A percentile compares a stretch with the other conserved stretches of the same genome.
Conservation (phyloP, 345 rosid genomes). For the Anacardium occidentale region DNA sequence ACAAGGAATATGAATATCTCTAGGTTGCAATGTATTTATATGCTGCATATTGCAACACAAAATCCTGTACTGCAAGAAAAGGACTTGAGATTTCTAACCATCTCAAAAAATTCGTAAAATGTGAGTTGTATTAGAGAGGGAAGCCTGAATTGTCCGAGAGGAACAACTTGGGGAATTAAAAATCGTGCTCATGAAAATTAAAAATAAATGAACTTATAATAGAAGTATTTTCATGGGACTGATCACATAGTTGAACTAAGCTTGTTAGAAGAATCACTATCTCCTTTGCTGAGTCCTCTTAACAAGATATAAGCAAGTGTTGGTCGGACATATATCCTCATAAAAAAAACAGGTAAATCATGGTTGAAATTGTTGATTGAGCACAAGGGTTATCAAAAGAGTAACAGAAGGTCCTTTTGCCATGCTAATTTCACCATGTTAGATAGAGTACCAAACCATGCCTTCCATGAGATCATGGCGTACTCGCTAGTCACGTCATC, state of each 20-base stretch:
- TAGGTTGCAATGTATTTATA: too few species aligned
- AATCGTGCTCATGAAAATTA: not conserved
- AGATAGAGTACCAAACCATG: too few species aligned
- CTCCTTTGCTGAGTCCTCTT: constrained; percentile 48
- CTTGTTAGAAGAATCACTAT: constrained; percentile 71
- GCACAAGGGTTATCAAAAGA: too few species aligned
- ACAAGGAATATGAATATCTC: too few species aligned
- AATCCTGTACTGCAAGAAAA: not conserved
- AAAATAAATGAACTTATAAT: not conserved
- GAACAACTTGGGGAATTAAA: not conserved
- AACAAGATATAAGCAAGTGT: constrained; percentile 2
- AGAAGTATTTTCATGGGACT: not conserved
- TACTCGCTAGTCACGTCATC: not conserved
- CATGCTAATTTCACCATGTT: not conserved
- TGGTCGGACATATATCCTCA: not conserved
- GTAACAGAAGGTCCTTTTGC: not conserved
- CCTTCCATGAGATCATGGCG: not conserved
- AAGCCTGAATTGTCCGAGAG: not conserved
- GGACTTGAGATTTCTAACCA: not conserved
- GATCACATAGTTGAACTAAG: not conserved
- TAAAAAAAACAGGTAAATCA: not conserved
- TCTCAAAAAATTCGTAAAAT: not conserved
- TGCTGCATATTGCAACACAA: too few species aligned
- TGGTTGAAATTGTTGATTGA: too few species aligned
- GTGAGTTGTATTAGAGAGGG: not conserved